Percentiles rank a stretch among this genome's conserved stretches.
Evolutionary conservation across 139 green algal species (phyloP).

Genomic region (Edaphochlamys debaryana): DNA sequence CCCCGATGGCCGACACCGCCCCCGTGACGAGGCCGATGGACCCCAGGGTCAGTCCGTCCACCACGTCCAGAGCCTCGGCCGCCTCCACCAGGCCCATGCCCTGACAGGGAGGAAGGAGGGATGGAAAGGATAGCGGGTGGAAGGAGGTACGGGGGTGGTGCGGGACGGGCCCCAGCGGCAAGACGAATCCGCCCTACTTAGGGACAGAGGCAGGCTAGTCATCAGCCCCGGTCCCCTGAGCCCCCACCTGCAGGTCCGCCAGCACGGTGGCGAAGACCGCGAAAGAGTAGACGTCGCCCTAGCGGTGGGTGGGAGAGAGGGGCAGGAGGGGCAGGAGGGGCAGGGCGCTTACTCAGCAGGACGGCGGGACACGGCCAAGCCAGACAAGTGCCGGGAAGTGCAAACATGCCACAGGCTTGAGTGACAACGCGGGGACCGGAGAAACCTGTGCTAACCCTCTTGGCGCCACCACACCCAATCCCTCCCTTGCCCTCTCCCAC

Average conservation of each 20-base stretch:
- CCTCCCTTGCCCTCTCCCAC: no score
- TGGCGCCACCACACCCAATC: no score
- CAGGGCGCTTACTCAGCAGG: background rate
- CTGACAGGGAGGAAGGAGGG: background rate
- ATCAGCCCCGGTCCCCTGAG: no score
- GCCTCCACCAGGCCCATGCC: constrained; percentile 26
- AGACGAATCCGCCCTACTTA: no score
- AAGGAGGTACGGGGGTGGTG: no score
- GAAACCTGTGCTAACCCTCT: no score
- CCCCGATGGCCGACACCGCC: constrained; percentile 20
- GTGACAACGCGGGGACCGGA: no score
- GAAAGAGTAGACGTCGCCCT: constrained; percentile 35
- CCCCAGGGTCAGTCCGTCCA: constrained; percentile 32
- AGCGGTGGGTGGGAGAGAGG: no score
- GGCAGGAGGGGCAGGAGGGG: no score
- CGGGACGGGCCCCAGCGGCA: no score
- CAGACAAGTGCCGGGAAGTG: background rate
- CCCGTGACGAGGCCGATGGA: constrained; percentile 35
- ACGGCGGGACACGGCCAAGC: background rate
- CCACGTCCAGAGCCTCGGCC: constrained; percentile 7
- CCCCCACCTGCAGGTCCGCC: constrained; percentile 3
- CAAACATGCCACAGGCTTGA: no score
- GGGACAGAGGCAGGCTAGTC: no score
- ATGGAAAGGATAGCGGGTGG: background rate
- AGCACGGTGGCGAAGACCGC: constrained; percentile 30